Evolutionary conservation across 805 yeast genomes (phyloP).

Genomic region (Metschnikowia borealis): DNA sequence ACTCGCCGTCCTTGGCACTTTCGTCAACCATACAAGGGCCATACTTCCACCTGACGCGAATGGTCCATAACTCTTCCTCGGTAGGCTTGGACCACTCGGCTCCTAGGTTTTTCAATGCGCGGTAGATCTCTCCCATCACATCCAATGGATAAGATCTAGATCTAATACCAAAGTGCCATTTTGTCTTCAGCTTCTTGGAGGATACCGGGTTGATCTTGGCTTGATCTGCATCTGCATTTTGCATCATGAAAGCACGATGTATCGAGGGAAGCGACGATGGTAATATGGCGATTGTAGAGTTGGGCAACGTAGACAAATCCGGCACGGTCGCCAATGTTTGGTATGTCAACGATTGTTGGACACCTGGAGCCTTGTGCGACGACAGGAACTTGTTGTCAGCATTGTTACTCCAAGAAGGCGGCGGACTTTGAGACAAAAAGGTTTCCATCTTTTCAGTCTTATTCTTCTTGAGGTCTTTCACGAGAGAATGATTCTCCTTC

Average conservation of each 20-base stretch:
- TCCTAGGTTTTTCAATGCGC: conserved; percentile 88
- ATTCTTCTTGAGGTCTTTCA: conserved; percentile 58
- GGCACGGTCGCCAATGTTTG: conserved; percentile 47
- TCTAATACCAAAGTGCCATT: conserved; percentile 98
- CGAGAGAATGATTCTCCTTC: conserved; percentile 70
- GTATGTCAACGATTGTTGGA: conserved; percentile 43
- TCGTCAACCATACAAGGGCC: conserved; percentile 23
- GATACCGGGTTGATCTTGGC: conserved; percentile 48
- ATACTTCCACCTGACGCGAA: conserved; percentile 90
- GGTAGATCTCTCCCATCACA: conserved; percentile 97
- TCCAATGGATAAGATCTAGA: conserved; percentile 94
- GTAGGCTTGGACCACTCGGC: conserved; percentile 97
- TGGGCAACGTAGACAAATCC: conserved; percentile 50
- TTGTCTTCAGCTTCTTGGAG: conserved; percentile 82
- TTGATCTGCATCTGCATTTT: conserved; percentile 28
- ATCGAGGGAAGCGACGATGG: conserved; percentile 94
- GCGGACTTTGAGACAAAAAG: conserved; percentile 59
- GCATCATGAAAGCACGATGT: conserved; percentile 89
- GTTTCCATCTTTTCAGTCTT: conserved; percentile 52
- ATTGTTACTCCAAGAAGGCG: conserved; percentile 40
- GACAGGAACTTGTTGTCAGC: conserved; percentile 15
- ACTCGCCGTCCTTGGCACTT: conserved; percentile 19
- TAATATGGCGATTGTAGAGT: conserved; percentile 83
- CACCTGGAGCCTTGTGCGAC: conserved; percentile 38
- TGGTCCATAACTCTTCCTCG: conserved; percentile 95